phyloP scores from a whole-genome alignment of 23 red algal species.

The Gracilaria vermiculophylla region DNA sequence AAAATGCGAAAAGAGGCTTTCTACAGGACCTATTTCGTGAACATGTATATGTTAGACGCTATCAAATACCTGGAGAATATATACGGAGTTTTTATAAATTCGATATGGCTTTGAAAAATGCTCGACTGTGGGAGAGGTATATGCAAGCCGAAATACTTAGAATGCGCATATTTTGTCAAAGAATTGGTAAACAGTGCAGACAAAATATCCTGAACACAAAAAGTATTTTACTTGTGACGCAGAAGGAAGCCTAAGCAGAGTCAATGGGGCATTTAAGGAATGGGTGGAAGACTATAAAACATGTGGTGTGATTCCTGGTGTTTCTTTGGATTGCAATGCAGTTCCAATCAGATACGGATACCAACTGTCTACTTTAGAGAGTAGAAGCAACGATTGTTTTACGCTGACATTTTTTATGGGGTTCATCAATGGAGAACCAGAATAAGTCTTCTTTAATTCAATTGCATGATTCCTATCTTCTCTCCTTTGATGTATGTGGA shows the following conservation, averaged over 20 bases:
- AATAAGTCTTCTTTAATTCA: background rate
- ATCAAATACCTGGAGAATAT: background rate
- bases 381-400: background rate
- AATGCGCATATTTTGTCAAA: background rate
- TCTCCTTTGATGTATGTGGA: too few relatives aligned
- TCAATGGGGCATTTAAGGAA: background rate
- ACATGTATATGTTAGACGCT: background rate
- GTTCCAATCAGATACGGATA: background rate
- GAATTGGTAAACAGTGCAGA: background rate
- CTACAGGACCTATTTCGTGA: background rate
- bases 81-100: background rate
- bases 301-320: background rate
- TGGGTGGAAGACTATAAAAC: background rate
- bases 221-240: background rate
- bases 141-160: background rate
- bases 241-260: too few relatives aligned
- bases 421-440: background rate
- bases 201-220: background rate
- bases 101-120: background rate
- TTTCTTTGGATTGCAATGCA: background rate
- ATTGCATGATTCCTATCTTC: background rate
- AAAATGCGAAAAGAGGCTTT: background rate
- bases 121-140: background rate
- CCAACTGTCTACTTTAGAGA: background rate
- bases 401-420: background rate